Evolutionary conservation across 768 basidiomycete genomes (phyloP), one percentile per base, ranked within the genome.

Genomic region (Tubosaeta sp.): DNA sequence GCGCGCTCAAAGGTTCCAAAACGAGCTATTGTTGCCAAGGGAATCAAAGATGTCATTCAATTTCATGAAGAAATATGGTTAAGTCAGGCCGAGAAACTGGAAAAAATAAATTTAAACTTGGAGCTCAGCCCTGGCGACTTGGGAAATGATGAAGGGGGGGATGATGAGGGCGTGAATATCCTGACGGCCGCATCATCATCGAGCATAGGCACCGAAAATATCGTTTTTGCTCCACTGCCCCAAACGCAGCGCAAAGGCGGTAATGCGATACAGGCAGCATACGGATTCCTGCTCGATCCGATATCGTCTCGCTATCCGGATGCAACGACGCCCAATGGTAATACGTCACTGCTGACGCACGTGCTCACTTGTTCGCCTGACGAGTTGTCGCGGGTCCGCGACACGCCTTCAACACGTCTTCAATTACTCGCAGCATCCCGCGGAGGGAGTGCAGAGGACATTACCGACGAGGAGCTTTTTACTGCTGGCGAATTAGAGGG

Each of bases 381-480:
- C 53, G 49, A 66, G 54, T 47, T 68, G 43, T 42, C 60, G 29
- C 65, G 66, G 52, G 27, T 57, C 30, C 64, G 66, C 59, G 47
- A 55, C 43, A 31, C 44, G 6, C 44, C 61, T 21, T 87, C 82
- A 2, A 82, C 84, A 3, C 85, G 89, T 30, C 74, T 91, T 9
- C 86, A 88, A 55, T 67, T 83, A 24, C 75, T 91, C 30, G 69
- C 75, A 0, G 70, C 73, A 11, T 71, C 73, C 41, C 82, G 85
- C 39, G 84, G 86, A 40, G 83, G 82, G 31, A 74, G 74, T 6
- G 72, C 67, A 31, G 70, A 71, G 21, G 68, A 75, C 19, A 79
- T 91, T 18, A 54, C 59, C 2, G 89, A 92, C 53, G 83, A 87
- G 8, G 89, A 90, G 51, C 69, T 91, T 21, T 88, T 91, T 52